phyloP scores from a whole-genome alignment of 345 rosid genomes.

The Brassica rapa region DNA sequence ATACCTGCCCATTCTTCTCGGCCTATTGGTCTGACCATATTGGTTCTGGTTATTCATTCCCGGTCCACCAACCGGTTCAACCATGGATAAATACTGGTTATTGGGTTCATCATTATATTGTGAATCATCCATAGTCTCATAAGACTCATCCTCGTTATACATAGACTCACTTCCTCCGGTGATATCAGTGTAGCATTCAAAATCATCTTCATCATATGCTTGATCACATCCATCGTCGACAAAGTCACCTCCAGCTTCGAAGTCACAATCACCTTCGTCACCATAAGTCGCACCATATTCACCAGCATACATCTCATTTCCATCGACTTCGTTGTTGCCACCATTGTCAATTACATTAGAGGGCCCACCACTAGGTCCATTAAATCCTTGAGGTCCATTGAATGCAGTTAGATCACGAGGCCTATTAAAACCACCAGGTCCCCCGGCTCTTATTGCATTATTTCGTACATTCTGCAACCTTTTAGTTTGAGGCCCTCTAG shows the following conservation, averaged over 20 bases:
- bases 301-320: constrained; percentile 8
- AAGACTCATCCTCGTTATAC: constrained; percentile 27
- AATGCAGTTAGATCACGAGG: constrained; percentile 13
- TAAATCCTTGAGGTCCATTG: constrained; percentile 12
- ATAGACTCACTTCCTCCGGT: constrained; percentile 30
- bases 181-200: constrained; percentile 15
- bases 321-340: constrained; percentile 19
- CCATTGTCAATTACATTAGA: constrained; percentile 17
- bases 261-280: constrained; percentile 9
- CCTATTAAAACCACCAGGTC: constrained; percentile 11
- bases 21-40: constrained; percentile 19
- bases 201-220: constrained; percentile 28
- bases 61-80: constrained; percentile 13
- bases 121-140: constrained; percentile 6
- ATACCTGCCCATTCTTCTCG: constrained; percentile 1
- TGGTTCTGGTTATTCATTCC: constrained; percentile 17
- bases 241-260: constrained; percentile 4
- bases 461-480: constrained; percentile 17
- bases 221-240: constrained; percentile 2
- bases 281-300: constrained; percentile 28
- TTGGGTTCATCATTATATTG: constrained; percentile 15
- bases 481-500: constrained; percentile 9
- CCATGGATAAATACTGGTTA: constrained; percentile 17
- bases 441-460: background rate
- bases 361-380: constrained; percentile 26